Base-by-base conservation (phyloP, 129 eudicot genomes). In the Ambrosia artemisiifolia region DNA sequence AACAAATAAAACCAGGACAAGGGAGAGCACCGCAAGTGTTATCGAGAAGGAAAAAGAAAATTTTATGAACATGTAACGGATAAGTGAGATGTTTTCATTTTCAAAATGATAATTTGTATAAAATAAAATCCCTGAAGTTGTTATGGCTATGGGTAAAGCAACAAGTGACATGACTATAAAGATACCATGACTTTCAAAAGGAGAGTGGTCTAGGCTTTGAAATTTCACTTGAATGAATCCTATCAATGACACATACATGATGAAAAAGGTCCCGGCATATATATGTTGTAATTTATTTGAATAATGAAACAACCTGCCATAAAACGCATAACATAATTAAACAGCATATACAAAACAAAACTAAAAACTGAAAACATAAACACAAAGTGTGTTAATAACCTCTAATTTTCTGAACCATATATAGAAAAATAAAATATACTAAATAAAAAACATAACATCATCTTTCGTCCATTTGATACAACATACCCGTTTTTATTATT, bases 171-270 rank as follows among this genome's bases (percentile, higher is more conserved):
- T 70, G 12, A 70, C 16, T 54, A 70, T 70, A 36, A 70, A 70
- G 20, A 34, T 35, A 36, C 64, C 35, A 11, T 53, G 64, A 34
- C 50, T 70, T 53, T 35, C 63, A 18, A 70, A 70, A 16, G 74
- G 74, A 17, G 63, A 69, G 35, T 50, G 17, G 33, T 70, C 42
- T 70, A 7, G 38, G 1, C 28, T 24, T 67, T 53, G 74, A 12
- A 43, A 70, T 49, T 70, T 70, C 36, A 70, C 64, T 70, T 70
- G 74, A 34, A 70, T 70, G 34, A 70, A 55, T 13, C 65, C 74
- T 11, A 54, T 54, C 18, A 70, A 20, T 53, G 74, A 19, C 53
- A 20, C 63, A 17, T 70, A 36, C 35, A 55, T 35, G 12, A 54
- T 6, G 35, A 2, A 1, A 35, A 70, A 38, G 3, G 65, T 19